These are phyloP conservation scores for Aristolochia californica DNA, from an alignment of 164 flowering plant species.

Conservation along the genomic window DNA sequence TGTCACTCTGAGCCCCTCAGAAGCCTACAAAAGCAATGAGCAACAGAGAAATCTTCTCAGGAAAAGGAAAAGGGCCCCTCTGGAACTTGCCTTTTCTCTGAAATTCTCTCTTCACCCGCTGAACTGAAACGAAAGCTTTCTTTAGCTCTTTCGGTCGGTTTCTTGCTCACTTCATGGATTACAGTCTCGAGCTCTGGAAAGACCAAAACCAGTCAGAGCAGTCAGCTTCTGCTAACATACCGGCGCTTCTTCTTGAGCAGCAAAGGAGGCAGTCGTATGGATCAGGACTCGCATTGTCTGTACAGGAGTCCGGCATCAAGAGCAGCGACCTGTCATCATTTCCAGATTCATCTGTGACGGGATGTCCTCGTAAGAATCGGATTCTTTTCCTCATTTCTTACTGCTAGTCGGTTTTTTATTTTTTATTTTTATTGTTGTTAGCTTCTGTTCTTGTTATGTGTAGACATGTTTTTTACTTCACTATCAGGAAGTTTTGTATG, in stretches of 20 bases:
- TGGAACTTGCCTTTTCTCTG: too few relatives aligned
- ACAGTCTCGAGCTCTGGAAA: conserved; percentile 66
- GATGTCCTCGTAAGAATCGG: conserved; percentile 31
- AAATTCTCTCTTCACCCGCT: too few relatives aligned
- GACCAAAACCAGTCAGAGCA: conserved; percentile 54
- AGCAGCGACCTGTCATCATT: conserved; percentile 35
- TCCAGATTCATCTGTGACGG: conserved; percentile 33
- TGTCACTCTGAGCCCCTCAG: too few relatives aligned
- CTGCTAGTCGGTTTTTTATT: neutral
- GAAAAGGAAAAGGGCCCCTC: too few relatives aligned
- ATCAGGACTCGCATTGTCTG: conserved; percentile 62
- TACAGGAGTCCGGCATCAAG: conserved; percentile 33
- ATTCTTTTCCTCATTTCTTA: conserved; percentile 2
- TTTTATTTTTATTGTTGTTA: too few relatives aligned
- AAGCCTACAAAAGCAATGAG: too few relatives aligned
- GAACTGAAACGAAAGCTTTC: too few relatives aligned
- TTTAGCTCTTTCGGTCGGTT: neutral
- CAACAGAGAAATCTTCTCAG: too few relatives aligned
- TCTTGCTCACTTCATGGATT: conserved; percentile 50
- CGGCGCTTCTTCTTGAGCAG: conserved; percentile 32
- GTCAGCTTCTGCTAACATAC: conserved; percentile 39
- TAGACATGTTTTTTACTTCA: too few relatives aligned
- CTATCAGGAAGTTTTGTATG: too few relatives aligned
- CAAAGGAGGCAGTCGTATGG: conserved; percentile 18
- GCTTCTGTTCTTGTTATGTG: too few relatives aligned